Base-by-base conservation (phyloP, 495 filamentous ascomycete genomes). In the Aspergillus biplanus region DNA sequence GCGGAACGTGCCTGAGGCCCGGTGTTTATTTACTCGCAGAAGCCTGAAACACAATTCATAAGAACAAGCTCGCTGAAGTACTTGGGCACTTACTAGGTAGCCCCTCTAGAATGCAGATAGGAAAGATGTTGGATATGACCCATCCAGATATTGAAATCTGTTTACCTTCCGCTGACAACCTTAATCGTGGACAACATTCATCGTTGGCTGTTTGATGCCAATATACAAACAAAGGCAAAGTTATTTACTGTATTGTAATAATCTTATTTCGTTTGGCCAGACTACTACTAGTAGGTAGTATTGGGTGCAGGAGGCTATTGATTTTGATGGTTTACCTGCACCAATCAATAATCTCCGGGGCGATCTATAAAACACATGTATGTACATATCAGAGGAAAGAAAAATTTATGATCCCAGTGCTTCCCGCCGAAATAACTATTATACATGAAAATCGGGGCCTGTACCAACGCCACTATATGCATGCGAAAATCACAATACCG, bases 391-490 rank as follows among this genome's bases (percentile, higher is more conserved):
- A 27, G 21, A 27, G 21, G 1, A 2, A 1, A 27, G 21, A 27
- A 27, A 27, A 27, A 27, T 27, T 27, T 27, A 27, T 27, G 21
- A 27, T 27, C 21, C 21, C 21, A 27, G 21, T 27, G 21, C 21
- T 27, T 27, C 21, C 47, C 47, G 1, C n/a, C 47, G 5, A 18
- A 27, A n/a, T 18, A 6, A 52, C 33, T 44, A 53, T 53, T 53
- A 61, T 61, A 61, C 59, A 61, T 33, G 52, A 34, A 55, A 55
- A 31, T 48, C 42, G 39, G 46, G 48, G 39, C 21, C 53, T 50
- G 63, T 58, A 65, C 61, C 67, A 66, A 69, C 63, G 63, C 67
- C 67, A 52, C 33, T 56, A 60, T 63, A 64, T 64, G 61, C 65
- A 58, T 59, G 50, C 18, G 35, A 52, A 49, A 53, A 55, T 48